Conservation (phyloP, 2,329 filamentous ascomycete species). For the Trichothecium roseum region DNA sequence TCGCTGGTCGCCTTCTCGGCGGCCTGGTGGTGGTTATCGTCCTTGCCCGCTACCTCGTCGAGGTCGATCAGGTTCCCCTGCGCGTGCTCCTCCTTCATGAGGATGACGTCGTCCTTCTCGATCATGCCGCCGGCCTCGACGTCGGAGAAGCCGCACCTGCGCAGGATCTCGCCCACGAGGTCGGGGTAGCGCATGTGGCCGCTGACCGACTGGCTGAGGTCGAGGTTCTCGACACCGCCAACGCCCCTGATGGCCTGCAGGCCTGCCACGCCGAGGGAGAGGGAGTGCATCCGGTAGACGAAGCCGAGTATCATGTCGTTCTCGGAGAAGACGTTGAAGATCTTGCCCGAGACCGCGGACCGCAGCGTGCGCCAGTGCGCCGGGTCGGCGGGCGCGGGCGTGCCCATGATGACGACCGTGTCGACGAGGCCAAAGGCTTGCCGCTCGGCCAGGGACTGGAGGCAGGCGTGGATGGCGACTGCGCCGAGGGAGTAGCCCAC, state of each 20-base stretch:
- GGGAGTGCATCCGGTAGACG: constrained; percentile 72
- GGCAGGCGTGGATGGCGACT: constrained; percentile 71
- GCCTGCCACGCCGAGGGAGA: constrained; percentile 76
- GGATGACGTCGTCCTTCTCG: constrained; percentile 40
- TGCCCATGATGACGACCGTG: constrained; percentile 71
- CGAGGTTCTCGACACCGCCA: constrained; percentile 49
- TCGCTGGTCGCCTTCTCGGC: too few relatives aligned
- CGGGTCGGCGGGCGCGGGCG: constrained; percentile 62
- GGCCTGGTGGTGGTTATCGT: background rate
- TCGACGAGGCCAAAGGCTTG: constrained; percentile 78
- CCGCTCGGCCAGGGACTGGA: constrained; percentile 65
- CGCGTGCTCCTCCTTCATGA: constrained; percentile 27
- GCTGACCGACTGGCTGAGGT: constrained; percentile 41
- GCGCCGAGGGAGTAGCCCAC: constrained; percentile 77
- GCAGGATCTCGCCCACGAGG: constrained; percentile 40
- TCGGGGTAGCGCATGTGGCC: constrained; percentile 43
- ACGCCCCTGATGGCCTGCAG: constrained; percentile 63
- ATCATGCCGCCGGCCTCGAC: constrained; percentile 34
- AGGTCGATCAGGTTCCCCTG: constrained; percentile 20
- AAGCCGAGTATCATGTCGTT: constrained; percentile 85
- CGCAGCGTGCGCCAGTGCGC: constrained; percentile 69
- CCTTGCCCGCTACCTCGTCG: constrained; percentile 7
- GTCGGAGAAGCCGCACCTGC: constrained; percentile 38
- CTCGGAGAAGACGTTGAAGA: constrained; percentile 81
- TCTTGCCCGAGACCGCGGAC: constrained; percentile 66